Evolutionary conservation across 1,284 basidiomycete genomes (phyloP), one percentile per base, ranked within the genome.

Genomic region (Sporisorium sorghi): DNA sequence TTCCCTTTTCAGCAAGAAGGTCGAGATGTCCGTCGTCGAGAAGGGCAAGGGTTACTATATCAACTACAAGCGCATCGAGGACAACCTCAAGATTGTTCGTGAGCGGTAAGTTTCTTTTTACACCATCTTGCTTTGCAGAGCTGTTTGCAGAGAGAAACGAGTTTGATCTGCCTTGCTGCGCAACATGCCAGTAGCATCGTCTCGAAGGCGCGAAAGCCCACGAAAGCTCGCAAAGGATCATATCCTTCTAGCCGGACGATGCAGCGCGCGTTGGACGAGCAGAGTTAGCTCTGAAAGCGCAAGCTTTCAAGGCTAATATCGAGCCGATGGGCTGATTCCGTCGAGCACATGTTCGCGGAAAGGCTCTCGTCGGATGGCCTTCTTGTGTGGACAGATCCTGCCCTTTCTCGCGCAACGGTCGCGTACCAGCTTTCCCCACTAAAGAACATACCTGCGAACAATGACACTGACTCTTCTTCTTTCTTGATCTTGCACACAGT

Each of bases 41-140:
- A 76, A 77, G 63, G 83, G 83, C 66, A 80, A 83, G 77, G 80
- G 79, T 35, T 78, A 78, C 81, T 84, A 77, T 76, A 67, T 83
- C 71, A 83, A 83, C 75, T 84, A 84, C 82, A 74, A 79, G 70
- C 76, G 76, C 51, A 75, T 83, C 52, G 81, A 80, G 65, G 81
- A 84, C 58, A 83, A 83, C 81, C 74, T 84, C 62, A 77, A 81
- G 67, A 67, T 84, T 63, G 81, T 84, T 58, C 81, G 82, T 56
- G n/a, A 59, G 26, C 64, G 80, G 80, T 81, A 68, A 70, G 80
- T 77, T 19, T 2, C 12, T 19, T 37, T 35, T 7, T n/a, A n/a
- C n/a, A n/a, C 19, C 37, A 12, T 24, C 26, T 42, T 24, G n/a
- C 4, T 33, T 33, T 15, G 26, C 46, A 21, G 2, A 46, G 26